Percentiles rank a stretch among this genome's conserved stretches.
These are phyloP conservation scores for Gossypium davidsonii DNA, from an alignment of 441 rosid species.

Conservation along the genomic window DNA sequence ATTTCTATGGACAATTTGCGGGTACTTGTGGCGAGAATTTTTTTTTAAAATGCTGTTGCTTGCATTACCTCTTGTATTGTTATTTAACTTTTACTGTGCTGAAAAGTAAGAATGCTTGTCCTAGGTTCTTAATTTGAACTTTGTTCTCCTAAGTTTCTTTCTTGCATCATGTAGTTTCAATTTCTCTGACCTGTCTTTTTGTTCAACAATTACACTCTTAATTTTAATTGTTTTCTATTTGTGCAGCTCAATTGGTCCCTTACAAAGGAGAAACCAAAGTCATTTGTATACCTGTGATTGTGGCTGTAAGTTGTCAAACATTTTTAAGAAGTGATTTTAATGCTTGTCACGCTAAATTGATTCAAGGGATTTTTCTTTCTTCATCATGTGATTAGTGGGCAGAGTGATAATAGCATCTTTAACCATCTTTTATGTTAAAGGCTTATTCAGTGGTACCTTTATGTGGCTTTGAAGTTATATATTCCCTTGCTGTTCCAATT, in stretches of 20 bases:
- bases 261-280: conserved; percentile 44
- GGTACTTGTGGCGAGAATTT: background rate
- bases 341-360: background rate
- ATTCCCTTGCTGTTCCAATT: background rate
- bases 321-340: conserved; percentile 3
- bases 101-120: background rate
- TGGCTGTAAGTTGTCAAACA: conserved; percentile 61
- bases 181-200: background rate
- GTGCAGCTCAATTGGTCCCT: conserved; percentile 84
- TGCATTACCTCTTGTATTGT: background rate
- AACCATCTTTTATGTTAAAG: background rate
- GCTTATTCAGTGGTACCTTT: background rate
- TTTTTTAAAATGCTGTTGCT: background rate
- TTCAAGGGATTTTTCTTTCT: background rate
- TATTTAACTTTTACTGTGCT: background rate
- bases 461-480: background rate
- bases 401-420: conserved; percentile 8
- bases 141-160: conserved; percentile 1
- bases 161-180: background rate
- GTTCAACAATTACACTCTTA: background rate
- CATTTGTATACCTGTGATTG: conserved; percentile 63
- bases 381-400: background rate
- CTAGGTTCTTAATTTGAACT: background rate
- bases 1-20: background rate
- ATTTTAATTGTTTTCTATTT: conserved; percentile 10